These are phyloP conservation scores for Oemleria cerasiformis DNA, from an alignment of 306 rosid genomes.

Conservation along the genomic window DNA sequence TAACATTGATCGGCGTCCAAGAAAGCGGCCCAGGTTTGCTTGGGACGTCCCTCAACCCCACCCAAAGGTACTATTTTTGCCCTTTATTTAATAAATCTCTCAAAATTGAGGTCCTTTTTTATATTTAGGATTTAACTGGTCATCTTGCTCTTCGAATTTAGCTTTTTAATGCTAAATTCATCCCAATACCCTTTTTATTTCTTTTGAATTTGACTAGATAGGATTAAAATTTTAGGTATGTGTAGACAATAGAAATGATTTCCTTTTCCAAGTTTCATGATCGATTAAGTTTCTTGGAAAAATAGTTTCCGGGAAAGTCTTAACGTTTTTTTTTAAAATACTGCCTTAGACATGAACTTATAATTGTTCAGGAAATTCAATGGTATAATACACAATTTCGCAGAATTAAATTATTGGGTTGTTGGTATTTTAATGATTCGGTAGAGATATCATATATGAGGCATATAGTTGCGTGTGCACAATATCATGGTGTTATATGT, in stretches of 20 bases:
- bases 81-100: not conserved
- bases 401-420: not conserved
- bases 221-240: not conserved
- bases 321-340: not conserved
- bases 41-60: slow-evolving; percentile 46
- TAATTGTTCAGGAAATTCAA: not conserved
- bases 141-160: not conserved
- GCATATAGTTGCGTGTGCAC: not conserved
- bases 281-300: not conserved
- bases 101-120: not conserved
- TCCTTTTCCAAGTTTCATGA: not conserved
- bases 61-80: slow-evolving; percentile 36
- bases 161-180: not conserved
- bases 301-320: not conserved
- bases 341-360: not conserved
- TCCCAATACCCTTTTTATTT: not conserved
- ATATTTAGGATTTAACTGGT: not conserved
- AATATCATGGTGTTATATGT: not conserved
- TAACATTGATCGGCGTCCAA: slow-evolving; percentile 52
- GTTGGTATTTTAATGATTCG: not conserved
- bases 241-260: not conserved
- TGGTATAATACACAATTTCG: not conserved
- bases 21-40: slow-evolving; percentile 48
- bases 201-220: not conserved
- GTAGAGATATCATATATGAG: not conserved